Conservation (phyloP, 139 green algal species). For the Penium margaritaceum region DNA sequence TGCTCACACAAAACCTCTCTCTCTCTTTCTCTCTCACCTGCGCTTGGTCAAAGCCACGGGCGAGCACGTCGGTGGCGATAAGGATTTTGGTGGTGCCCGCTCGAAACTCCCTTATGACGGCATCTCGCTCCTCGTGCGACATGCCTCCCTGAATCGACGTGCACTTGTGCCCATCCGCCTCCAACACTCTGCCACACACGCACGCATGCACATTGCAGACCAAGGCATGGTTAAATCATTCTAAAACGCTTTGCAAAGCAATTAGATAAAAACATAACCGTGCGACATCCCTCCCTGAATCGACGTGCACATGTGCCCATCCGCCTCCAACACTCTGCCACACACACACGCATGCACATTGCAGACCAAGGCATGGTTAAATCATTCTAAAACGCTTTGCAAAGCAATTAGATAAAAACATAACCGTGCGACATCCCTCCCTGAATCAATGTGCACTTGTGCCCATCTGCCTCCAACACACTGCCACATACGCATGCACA, state of each 20-base stretch:
- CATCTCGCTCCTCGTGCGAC: conserved; percentile 70
- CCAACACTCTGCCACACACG: conserved; percentile 15
- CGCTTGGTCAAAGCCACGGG: conserved; percentile 89
- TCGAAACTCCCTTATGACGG: conserved; percentile 61
- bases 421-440: conserved; percentile 76
- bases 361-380: too few relatives aligned
- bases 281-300: conserved; percentile 76
- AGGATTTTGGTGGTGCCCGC: conserved; percentile 63
- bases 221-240: too few relatives aligned
- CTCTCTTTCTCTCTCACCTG: conserved; percentile 71
- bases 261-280: too few relatives aligned
- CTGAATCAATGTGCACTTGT: conserved; percentile 80
- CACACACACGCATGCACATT: too few relatives aligned
- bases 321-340: conserved; percentile 47
- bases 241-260: too few relatives aligned
- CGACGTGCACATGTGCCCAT: conserved; percentile 86
- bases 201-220: too few relatives aligned
- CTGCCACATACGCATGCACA: conserved; percentile 1
- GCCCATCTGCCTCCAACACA: conserved; percentile 60
- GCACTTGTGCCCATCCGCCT: conserved; percentile 82
- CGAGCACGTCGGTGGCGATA: conserved; percentile 92
- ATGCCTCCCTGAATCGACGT: conserved; percentile 79
- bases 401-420: too few relatives aligned
- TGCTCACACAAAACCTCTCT: conserved; percentile 97
- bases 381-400: too few relatives aligned